Evolutionary conservation across 1,139 yeast genomes (phyloP).

Genomic region (Blastobotrys niveus): DNA sequence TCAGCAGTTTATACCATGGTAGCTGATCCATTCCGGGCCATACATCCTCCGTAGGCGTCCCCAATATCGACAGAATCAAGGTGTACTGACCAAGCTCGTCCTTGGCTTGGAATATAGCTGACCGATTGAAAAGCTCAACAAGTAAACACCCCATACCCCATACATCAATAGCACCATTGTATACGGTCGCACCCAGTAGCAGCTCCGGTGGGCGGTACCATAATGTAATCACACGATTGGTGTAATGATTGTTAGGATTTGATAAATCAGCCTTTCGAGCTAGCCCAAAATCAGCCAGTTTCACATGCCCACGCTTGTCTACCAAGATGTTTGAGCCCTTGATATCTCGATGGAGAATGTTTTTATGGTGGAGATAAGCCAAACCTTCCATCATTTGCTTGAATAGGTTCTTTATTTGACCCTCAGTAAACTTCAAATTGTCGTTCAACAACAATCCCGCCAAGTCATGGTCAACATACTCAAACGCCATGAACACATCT

Average conservation of each 20-base stretch:
- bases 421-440: conserved; percentile 52
- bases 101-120: conserved; percentile 77
- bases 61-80: conserved; percentile 75
- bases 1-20: conserved; percentile 90
- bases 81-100: conserved; percentile 83
- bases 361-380: conserved; percentile 68
- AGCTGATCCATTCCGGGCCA: conserved; percentile 75
- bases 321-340: conserved; percentile 88
- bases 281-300: conserved; percentile 90
- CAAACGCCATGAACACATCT: conserved; percentile 83
- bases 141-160: conserved; percentile 97
- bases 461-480: conserved; percentile 88
- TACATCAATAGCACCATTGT: conserved; percentile 86
- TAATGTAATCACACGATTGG: conserved; percentile 88
- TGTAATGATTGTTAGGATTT: conserved; percentile 45
- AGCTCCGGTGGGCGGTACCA: conserved; percentile 99
- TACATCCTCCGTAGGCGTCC: conserved; percentile 66
- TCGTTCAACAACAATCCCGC: conserved; percentile 84
- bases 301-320: conserved; percentile 63
- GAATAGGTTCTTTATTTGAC: conserved; percentile 72
- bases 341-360: conserved; percentile 87
- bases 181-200: conserved; percentile 80
- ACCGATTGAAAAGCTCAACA: conserved; percentile 68
- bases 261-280: conserved; percentile 49
- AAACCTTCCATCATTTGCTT: conserved; percentile 75